Evolutionary conservation across 208 protist species (phyloP).

Genomic region (Crithidia expoeki): DNA sequence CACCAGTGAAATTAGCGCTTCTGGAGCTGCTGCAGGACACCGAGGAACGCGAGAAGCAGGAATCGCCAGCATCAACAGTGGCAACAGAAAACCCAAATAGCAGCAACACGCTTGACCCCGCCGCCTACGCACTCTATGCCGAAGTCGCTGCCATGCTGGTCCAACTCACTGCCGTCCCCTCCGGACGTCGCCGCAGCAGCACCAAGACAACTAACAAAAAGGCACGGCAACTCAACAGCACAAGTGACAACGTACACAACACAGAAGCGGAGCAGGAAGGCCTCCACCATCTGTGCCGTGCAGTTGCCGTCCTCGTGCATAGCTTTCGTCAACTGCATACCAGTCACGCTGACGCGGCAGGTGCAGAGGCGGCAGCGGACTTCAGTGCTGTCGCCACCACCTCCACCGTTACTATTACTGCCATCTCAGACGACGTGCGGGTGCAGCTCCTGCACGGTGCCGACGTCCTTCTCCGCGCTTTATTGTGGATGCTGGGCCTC

Average conservation of each 20-base stretch:
- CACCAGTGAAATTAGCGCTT: slow-evolving; percentile 27
- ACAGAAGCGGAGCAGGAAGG: slow-evolving; percentile 35
- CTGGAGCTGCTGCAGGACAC: slow-evolving; percentile 31
- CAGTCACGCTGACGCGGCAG: background rate
- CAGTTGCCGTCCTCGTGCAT: slow-evolving; percentile 51
- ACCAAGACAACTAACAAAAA: slow-evolving; percentile 16
- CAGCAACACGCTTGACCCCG: slow-evolving; percentile 11
- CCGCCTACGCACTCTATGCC: slow-evolving; percentile 65
- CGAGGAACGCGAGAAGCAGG: slow-evolving; percentile 16
- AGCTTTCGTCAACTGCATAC: slow-evolving; percentile 46
- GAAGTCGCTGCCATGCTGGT: slow-evolving; percentile 65
- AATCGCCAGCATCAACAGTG: background rate
- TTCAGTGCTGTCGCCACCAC: background rate
- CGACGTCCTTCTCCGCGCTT: slow-evolving; percentile 59
- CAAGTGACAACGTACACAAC: background rate
- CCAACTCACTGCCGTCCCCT: slow-evolving; percentile 31
- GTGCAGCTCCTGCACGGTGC: slow-evolving; percentile 65
- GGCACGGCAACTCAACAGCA: background rate
- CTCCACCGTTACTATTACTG: background rate
- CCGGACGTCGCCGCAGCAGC: background rate
- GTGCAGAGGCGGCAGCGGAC: background rate
- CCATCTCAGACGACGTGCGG: slow-evolving; percentile 37
- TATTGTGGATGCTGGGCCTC: slow-evolving; percentile 56
- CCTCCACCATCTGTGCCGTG: slow-evolving; percentile 49
- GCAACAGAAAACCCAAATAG: background rate